phyloP scores from a whole-genome alignment of 805 yeast genomes.

The Lachancea thermotolerans region DNA sequence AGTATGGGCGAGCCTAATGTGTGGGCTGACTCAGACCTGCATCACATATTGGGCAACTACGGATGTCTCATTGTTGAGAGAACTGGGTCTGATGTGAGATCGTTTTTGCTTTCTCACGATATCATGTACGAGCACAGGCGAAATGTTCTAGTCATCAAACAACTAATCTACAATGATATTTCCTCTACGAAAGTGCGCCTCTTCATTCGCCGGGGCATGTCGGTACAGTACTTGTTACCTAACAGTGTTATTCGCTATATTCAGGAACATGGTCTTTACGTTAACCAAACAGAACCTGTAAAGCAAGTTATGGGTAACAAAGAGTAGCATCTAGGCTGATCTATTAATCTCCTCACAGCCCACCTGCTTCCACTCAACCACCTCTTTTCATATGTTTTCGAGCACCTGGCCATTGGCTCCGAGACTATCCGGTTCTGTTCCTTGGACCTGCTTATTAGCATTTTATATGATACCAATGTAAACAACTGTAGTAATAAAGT shows the following conservation, averaged over 20 bases:
- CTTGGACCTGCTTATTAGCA: neutral
- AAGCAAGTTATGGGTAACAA: conserved; percentile 64
- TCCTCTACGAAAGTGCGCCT: conserved; percentile 90
- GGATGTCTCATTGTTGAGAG: conserved; percentile 96
- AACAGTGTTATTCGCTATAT: conserved; percentile 92
- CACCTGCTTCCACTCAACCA: too few relatives aligned
- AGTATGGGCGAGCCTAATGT: conserved; percentile 99
- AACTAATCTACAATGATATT: conserved; percentile 92
- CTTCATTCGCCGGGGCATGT: conserved; percentile 91
- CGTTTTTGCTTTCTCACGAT: conserved; percentile 87
- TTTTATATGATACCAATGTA: neutral
- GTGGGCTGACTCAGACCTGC: conserved; percentile 94
- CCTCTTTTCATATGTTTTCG: too few relatives aligned
- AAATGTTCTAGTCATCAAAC: conserved; percentile 90
- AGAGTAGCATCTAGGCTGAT: conserved; percentile 15
- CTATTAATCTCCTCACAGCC: too few relatives aligned
- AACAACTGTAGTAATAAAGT: neutral
- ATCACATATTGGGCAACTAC: conserved; percentile 90
- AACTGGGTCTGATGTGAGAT: conserved; percentile 92
- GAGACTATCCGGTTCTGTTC: neutral
- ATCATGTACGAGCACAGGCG: conserved; percentile 95
- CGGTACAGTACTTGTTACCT: conserved; percentile 90
- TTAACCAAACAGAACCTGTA: conserved; percentile 86
- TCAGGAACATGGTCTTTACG: conserved; percentile 82
- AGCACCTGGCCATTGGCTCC: neutral